Evolutionary conservation across 345 rosid species (phyloP), one percentile per base, ranked within the genome.

Genomic region (Turnera subulata): DNA sequence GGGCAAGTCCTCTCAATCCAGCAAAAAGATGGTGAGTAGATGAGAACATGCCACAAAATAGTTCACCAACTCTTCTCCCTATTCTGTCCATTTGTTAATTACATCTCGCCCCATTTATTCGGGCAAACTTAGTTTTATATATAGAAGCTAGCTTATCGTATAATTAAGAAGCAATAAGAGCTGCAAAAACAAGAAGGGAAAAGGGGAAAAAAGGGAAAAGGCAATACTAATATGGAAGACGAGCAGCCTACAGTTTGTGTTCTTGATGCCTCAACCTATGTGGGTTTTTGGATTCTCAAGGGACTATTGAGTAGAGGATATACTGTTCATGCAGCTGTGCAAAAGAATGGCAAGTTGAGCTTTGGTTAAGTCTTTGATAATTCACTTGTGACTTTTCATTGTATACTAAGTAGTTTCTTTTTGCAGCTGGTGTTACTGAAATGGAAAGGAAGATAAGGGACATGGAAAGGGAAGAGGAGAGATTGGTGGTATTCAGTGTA

Each of bases 221-320:
- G n/a, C n/a, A n/a, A n/a, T n/a, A n/a, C n/a, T n/a, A n/a, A n/a
- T n/a, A 73, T 70, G 88, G 82, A 72, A 61, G 74, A 64, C 2
- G 76, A 72, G 42, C 71, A 65, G 44, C 64, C 81, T 6, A 11
- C 78, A 14, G 84, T 83, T 55, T 90, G 97, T 37, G 91, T 84
- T 71, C 92, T 87, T 32, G 97, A 87, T 69, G 95, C 97, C 10
- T 86, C 97, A 11, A 83, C 84, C 51, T 90, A 83, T 58, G 86
- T 84, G 40, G 95, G 97, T 49, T 90, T 78, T 66, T 87, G 95
- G 95, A 75, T 90, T 76, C 84, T 87, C 75, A 85, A 87, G 67
- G 80, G 86, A 24, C 51, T 90, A 23, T 68, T 90, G 48, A 64
- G 66, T 46, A 83, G 61, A 80, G 97, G 97, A 5, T 90, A 87